Evolutionary conservation across 1,284 basidiomycete species (phyloP).

Genomic region (Trametes hirsuta): DNA sequence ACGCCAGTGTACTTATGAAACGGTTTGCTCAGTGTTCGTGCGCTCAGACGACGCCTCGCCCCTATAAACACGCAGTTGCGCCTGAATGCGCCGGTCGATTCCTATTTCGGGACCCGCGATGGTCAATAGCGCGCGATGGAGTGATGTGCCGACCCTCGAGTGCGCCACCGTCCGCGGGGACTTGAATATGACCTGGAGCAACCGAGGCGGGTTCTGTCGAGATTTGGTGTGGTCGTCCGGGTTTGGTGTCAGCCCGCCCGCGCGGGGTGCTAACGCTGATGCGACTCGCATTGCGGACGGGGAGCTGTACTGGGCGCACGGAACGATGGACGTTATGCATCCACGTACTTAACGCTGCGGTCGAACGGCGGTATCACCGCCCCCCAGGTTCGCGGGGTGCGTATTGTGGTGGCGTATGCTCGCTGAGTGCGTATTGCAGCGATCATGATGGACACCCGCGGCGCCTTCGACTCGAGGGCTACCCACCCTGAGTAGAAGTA

Average conservation of each 20-base stretch:
- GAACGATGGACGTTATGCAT: background rate
- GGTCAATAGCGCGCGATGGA: background rate
- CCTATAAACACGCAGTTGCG: too few species aligned
- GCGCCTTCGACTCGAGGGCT: background rate
- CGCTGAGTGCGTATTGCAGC: background rate
- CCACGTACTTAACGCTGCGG: background rate
- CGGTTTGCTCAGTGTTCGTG: background rate
- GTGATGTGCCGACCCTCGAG: background rate
- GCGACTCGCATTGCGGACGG: background rate
- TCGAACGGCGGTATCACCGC: background rate
- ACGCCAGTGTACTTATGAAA: background rate
- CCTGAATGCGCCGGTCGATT: too few species aligned
- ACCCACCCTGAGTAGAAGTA: too few species aligned
- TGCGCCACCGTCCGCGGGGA: background rate
- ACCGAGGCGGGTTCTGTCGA: background rate
- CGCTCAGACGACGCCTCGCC: too few species aligned
- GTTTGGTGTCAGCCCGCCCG: constrained; percentile 2
- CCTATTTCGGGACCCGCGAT: background rate
- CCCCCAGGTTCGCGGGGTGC: background rate
- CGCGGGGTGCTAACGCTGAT: background rate
- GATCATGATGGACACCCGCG: background rate
- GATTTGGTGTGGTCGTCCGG: background rate
- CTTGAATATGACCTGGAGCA: background rate
- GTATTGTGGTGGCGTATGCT: background rate
- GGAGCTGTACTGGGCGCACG: background rate